A percentile compares a stretch with the other conserved stretches of the same genome.
Evolutionary conservation across 352 stramenopile genomes (phyloP).

Genomic region (Phytophthora rubi): DNA sequence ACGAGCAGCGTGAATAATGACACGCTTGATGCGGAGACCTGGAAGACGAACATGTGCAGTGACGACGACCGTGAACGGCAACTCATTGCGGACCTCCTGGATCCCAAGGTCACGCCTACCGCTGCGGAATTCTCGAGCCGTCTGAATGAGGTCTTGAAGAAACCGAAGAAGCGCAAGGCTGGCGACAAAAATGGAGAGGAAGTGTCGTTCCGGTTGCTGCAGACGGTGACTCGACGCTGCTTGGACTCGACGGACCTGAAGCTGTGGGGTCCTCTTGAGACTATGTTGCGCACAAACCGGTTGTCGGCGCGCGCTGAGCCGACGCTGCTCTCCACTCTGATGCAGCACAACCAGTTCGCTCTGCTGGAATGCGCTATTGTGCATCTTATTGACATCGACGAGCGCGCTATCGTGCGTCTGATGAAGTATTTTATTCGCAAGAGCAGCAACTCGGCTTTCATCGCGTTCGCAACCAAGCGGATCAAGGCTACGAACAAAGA

Average conservation of each 20-base stretch:
- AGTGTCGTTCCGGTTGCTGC: constrained; percentile 67
- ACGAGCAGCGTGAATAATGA: constrained; percentile 38
- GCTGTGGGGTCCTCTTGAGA: constrained; percentile 62
- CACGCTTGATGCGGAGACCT: constrained; percentile 45
- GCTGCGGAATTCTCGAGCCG: constrained; percentile 54
- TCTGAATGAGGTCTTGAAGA: constrained; percentile 52
- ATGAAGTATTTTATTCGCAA: constrained; percentile 82
- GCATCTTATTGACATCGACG: constrained; percentile 81
- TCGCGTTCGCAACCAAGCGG: constrained; percentile 37
- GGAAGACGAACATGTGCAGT: constrained; percentile 58
- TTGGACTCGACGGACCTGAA: constrained; percentile 59
- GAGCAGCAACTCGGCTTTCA: constrained; percentile 45
- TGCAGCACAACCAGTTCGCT: constrained; percentile 70
- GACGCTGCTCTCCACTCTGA: constrained; percentile 63
- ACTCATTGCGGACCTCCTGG: constrained; percentile 57
- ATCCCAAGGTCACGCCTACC: constrained; percentile 47
- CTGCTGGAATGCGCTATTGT: constrained; percentile 68
- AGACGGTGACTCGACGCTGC: constrained; percentile 64
- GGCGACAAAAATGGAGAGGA: constrained; percentile 12
- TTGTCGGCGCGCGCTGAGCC: constrained; percentile 72
- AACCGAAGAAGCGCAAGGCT: constrained; percentile 35
- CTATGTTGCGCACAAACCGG: constrained; percentile 58
- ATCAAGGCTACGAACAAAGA: constrained; percentile 31
- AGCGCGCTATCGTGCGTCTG: constrained; percentile 72
- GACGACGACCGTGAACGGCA: constrained; percentile 59